A percentile compares a stretch with the other conserved stretches of the same genome.
These are phyloP conservation scores for Thalassiosira mediterranea DNA, from an alignment of 352 stramenopile species.

Conservation along the genomic window DNA sequence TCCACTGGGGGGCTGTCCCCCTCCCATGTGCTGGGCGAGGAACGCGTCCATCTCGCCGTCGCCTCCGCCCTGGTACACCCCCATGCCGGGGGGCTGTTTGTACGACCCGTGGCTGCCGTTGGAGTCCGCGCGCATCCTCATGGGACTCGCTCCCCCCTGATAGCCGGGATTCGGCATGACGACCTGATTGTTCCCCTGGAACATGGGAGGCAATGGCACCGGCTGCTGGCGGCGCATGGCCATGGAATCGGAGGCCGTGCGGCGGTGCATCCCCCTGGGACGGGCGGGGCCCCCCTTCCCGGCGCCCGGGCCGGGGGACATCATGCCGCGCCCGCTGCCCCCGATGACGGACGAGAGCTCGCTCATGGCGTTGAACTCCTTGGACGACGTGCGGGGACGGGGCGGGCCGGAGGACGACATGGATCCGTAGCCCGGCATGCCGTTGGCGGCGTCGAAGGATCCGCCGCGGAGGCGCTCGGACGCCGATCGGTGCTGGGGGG, in stretches of 20 bases:
- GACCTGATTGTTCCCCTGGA: conserved; percentile 10
- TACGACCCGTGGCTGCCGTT: conserved; percentile 3
- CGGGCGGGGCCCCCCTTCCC: background rate
- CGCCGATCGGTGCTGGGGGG: no score
- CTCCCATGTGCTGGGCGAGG: conserved; percentile 19
- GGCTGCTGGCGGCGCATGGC: background rate
- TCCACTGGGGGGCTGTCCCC: conserved; percentile 9
- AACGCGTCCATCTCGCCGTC: no score
- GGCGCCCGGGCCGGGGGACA: no score
- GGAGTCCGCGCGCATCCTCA: conserved; percentile 7
- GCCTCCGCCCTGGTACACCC: no score
- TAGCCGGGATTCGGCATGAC: conserved; percentile 9
- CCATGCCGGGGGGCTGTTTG: background rate
- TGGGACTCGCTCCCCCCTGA: no score
- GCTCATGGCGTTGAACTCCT: conserved; percentile 26
- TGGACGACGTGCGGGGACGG: conserved; percentile 1
- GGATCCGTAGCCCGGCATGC: conserved; percentile 28
- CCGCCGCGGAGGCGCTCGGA: background rate
- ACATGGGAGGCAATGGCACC: conserved; percentile 3
- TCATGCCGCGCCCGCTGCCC: background rate
- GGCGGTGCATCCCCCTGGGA: background rate
- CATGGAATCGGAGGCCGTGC: conserved; percentile 31
- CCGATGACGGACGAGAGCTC: conserved; percentile 43
- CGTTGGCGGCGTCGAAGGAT: conserved; percentile 1
- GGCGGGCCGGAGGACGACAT: conserved; percentile 3